Evolutionary conservation across 495 filamentous ascomycete species (phyloP), one percentile per base, ranked within the genome.

Genomic region (Neurospora sp.): DNA sequence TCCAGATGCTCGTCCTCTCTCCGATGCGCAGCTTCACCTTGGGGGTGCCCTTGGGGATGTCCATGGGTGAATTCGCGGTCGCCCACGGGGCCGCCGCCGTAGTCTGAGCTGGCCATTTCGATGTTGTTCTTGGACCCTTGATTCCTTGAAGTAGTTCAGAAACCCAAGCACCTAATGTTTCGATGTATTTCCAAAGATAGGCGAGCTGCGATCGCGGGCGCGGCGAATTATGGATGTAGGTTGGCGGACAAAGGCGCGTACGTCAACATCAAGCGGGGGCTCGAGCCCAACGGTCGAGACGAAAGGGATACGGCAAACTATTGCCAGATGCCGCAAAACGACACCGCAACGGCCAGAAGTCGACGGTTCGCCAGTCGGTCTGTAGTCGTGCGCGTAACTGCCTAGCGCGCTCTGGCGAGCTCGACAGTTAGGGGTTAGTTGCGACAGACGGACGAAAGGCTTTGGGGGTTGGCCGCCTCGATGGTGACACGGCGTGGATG

Each of bases 1-100:
- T 76, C 80, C n/a, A 76, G 69, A 70, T 78, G 76, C 27, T 84
- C 83, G 44, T 79, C 78, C 14, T 84, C 81, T 48, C 79, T 77
- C 69, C 80, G 80, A 71, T 83, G 81, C 37, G 72, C 78, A 38
- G 71, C 75, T 48, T 72, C 73, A 7, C 40, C 62, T 4, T 46
- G 59, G 6, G 73, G 59, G 48, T 73, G 38, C n/a, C 71, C 77
- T 20, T 75, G 75, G 12, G 73, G 40, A 59, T 73, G 38, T 20
- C 71, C 77, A 38, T 75, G 75, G 54, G 35, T 66, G 27, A 35
- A 66, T 4, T 66, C 72, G 78, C 79, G 76, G 71, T 81, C 79
- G 44, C 72, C 72, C 6, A 73, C 75, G 4, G 74, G 72, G 48
- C 70, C 74, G 46, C 72, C 77, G 69, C 73, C 75, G 39, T 79